Percentiles rank a stretch among this genome's conserved stretches.
Conservation (phyloP, 257 asterid species). For the Solanum sejunctum region DNA sequence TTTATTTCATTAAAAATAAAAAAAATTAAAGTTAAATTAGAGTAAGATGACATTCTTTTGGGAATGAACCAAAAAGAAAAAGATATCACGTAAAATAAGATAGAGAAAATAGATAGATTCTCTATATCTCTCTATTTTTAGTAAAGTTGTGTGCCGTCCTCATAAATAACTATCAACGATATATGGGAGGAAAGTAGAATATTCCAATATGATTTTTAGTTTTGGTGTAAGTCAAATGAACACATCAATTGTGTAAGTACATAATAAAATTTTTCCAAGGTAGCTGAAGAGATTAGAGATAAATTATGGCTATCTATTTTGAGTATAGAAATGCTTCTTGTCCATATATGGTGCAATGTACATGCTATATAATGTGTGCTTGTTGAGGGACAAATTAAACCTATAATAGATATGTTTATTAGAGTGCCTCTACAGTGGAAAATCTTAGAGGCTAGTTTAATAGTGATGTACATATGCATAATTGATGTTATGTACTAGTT, state of each 20-base stretch:
- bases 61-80: too few species aligned
- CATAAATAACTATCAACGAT: background rate
- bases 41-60: too few species aligned
- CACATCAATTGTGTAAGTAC: background rate
- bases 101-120: background rate
- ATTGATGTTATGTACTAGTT: background rate
- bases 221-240: background rate
- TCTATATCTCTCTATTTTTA: background rate
- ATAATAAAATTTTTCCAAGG: background rate
- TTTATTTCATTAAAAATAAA: too few species aligned
- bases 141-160: background rate
- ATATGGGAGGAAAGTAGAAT: background rate
- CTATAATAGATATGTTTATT: background rate
- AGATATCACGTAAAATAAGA: too few species aligned
- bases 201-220: background rate
- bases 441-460: background rate
- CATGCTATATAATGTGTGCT: background rate
- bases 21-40: too few species aligned
- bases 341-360: background rate
- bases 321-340: background rate
- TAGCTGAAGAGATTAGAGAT: background rate
- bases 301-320: background rate
- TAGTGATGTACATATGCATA: background rate
- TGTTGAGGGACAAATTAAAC: background rate
- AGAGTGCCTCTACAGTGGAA: background rate